Evolutionary conservation across 2,329 filamentous ascomycete species (phyloP), one percentile per base, ranked within the genome.

Genomic region (Penicillium sp.): DNA sequence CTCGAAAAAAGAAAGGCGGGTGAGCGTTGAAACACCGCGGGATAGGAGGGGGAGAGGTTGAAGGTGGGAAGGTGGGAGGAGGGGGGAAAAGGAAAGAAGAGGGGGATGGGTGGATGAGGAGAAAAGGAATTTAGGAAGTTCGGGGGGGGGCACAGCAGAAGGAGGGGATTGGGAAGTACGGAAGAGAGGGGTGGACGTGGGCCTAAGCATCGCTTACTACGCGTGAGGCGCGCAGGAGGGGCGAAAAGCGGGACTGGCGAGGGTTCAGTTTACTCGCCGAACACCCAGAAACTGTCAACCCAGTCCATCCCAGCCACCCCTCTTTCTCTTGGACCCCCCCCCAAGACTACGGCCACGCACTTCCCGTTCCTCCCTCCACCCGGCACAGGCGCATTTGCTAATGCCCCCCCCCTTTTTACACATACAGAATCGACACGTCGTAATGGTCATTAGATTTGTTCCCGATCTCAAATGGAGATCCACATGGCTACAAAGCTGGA

Each of bases 201-300:
- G 56, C 55, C 52, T 54, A 63, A 63, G 55, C 48, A 62, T 62
- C 56, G 56, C 58, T 64, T 64, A 61, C 62, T 61, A 60, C 59
- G 55, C 40, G 57, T 53, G 48, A 52, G 47, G 48, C 49, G 53
- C 42, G 50, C 36, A 40, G 34, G 60, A 57, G 59, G 54, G 58
- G 58, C 53, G 48, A n/a, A 61, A 37, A 62, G 61, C 55, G 59
- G 58, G 59, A 58, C 57, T 50, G 46, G 40, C n/a, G n/a, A n/a
- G n/a, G n/a, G n/a, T n/a, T n/a, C n/a, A n/a, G n/a, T n/a, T n/a
- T n/a, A n/a, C n/a, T n/a, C n/a, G n/a, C n/a, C n/a, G n/a, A n/a
- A n/a, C n/a, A n/a, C n/a, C n/a, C n/a, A n/a, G n/a, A n/a, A n/a
- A n/a, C n/a, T n/a, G n/a, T n/a, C n/a, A n/a, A n/a, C n/a, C n/a